phyloP scores from a whole-genome alignment of 1,284 basidiomycete genomes.

The Quambalaria eucalypti region DNA sequence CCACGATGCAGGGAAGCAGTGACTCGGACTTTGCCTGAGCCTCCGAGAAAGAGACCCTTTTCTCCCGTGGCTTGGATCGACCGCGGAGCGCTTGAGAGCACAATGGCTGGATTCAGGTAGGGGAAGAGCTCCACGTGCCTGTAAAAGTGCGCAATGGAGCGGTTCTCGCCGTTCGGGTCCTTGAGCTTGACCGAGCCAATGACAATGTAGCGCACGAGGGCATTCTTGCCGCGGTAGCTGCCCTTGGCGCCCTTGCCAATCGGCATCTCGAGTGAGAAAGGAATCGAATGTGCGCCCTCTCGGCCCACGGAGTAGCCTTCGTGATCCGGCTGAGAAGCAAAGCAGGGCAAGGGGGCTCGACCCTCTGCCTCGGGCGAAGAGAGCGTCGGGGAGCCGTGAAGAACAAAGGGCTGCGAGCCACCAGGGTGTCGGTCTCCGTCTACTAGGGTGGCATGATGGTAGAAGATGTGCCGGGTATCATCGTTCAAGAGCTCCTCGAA shows the following conservation, averaged over 20 bases:
- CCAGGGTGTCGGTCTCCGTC: constrained; percentile 32
- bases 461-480: constrained; percentile 69
- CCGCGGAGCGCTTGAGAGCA: constrained; percentile 59
- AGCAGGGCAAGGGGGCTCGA: constrained; percentile 52
- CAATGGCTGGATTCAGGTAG: constrained; percentile 59
- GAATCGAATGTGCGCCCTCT: constrained; percentile 61
- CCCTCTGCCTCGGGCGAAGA: constrained; percentile 49
- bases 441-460: constrained; percentile 64
- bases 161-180: constrained; percentile 52
- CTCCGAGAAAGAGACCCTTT: constrained; percentile 57
- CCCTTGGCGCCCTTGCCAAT: constrained; percentile 66
- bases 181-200: constrained; percentile 76
- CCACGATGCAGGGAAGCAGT: constrained; percentile 65
- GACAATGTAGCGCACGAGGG: constrained; percentile 70
- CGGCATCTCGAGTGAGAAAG: constrained; percentile 70
- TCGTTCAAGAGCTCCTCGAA: constrained; percentile 65
- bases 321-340: constrained; percentile 52
- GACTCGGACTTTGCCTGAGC: constrained; percentile 62
- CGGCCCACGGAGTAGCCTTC: constrained; percentile 60
- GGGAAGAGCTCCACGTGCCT: constrained; percentile 76
- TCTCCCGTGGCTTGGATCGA: constrained; percentile 59
- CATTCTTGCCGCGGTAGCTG: constrained; percentile 55
- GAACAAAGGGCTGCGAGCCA: constrained; percentile 38
- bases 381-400: constrained; percentile 35
- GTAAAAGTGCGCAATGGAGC: constrained; percentile 86